Evolutionary conservation across 768 basidiomycete genomes (phyloP), one percentile per base, ranked within the genome.

Genomic region (Rhizopogon roseolus): DNA sequence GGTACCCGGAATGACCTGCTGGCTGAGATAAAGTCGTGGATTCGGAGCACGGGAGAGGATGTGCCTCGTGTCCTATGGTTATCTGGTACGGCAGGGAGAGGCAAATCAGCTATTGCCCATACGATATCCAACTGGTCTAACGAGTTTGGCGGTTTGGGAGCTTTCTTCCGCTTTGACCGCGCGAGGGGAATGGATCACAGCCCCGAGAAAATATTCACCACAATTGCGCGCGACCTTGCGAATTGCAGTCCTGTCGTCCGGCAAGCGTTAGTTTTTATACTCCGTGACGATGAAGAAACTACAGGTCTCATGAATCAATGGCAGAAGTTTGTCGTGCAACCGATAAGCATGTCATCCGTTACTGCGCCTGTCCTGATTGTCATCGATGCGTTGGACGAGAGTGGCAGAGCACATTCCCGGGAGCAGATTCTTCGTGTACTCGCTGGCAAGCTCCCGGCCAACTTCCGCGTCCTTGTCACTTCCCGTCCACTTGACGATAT

Each of bases 301-400:
- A 1, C 2, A 6, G 19, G 49, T 11, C 9, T 53, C 22, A 4
- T 25, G 11, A 22, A 5, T 7, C 64, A 64, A 37, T 59, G 64
- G 34, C 55, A 52, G 16, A 51, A 57, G 5, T 43, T 64, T 3
- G 53, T 65, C 17, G 16, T 63, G 19, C 32, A 49, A 28, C 62
- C 62, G 0, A 51, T 51, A 5, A 11, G 17, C n/a, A 43, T 22
- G 6, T 53, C 36, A 25, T 46, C 42, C 11, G 39, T 62, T 16
- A 5, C 55, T 43, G 58, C 60, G 13, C 64, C 60, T 11, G 56
- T 65, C 8, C 36, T 64, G 4, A 50, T 66, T 13, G 49, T 69
- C 41, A 62, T 67, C n/a, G 67, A 69, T 39, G 67, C 51, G 4
- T 43, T 66, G 22, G 60, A 63, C 34, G 61, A 58, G 42, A 60